Percentiles rank a stretch among this genome's conserved stretches.
phyloP scores from a whole-genome alignment of 1,284 basidiomycete species.

The Apiotrichum porosum region DNA sequence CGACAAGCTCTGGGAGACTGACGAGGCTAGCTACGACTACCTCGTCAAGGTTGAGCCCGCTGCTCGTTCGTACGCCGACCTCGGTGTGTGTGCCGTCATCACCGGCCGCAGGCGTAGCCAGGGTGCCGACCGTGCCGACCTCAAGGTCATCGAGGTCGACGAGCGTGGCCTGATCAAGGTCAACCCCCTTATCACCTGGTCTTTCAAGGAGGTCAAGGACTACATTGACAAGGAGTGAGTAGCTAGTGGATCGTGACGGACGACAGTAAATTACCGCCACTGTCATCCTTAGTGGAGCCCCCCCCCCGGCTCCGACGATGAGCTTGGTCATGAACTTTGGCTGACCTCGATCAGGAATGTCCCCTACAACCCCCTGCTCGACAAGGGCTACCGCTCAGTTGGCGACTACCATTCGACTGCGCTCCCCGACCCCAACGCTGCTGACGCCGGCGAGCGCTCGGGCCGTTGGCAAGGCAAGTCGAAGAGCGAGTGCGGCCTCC shows the following conservation, averaged over 20 bases:
- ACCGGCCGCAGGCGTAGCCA: constrained; percentile 91
- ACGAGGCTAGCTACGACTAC: constrained; percentile 88
- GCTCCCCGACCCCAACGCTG: constrained; percentile 55
- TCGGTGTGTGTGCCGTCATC: constrained; percentile 81
- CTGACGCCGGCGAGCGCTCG: constrained; percentile 71
- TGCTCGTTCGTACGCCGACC: constrained; percentile 74
- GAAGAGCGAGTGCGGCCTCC: constrained; percentile 94
- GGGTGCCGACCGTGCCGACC: constrained; percentile 74
- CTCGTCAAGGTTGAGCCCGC: constrained; percentile 95
- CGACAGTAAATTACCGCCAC: too few relatives aligned
- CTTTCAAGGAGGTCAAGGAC: constrained; percentile 75
- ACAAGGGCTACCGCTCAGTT: constrained; percentile 87
- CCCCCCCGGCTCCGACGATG: too few relatives aligned
- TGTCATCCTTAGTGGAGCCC: too few relatives aligned
- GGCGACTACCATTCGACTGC: constrained; percentile 96
- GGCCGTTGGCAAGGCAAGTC: constrained; percentile 86
- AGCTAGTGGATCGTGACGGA: too few relatives aligned
- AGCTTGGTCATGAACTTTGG: neutral
- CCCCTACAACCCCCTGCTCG: constrained; percentile 81
- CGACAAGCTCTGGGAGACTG: constrained; percentile 76
- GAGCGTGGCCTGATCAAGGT: constrained; percentile 88
- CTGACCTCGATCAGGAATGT: constrained; percentile 57
- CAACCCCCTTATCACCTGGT: constrained; percentile 90
- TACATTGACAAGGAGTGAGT: constrained; percentile 71
- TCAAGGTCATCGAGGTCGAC: constrained; percentile 87